phyloP scores from a whole-genome alignment of 805 yeast species.

The Candida yuanshanica region DNA sequence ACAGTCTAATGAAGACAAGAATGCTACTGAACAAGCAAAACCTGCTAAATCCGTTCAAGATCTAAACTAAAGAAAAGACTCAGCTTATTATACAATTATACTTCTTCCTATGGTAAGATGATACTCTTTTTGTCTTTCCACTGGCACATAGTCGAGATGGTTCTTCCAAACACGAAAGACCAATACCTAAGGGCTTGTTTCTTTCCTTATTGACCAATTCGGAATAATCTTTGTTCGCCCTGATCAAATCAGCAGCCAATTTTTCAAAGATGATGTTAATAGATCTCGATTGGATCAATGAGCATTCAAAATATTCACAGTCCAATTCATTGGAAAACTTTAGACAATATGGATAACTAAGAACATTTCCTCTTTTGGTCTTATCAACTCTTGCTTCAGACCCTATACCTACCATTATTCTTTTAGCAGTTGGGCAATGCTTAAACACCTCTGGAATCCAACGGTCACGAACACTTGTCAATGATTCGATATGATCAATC shows the following conservation, averaged over 20 bases:
- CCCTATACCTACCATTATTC: slow-evolving; percentile 33
- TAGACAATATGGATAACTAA: slow-evolving; percentile 23
- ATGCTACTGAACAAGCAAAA: too few relatives aligned
- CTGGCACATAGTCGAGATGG: not conserved
- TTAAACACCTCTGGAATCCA: slow-evolving; percentile 39
- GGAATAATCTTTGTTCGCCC: not conserved
- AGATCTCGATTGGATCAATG: slow-evolving; percentile 15
- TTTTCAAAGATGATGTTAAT: slow-evolving; percentile 16
- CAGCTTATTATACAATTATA: slow-evolving; percentile 5
- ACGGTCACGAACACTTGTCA: slow-evolving; percentile 31
- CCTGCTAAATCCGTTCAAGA: too few relatives aligned
- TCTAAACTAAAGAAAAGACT: too few relatives aligned
- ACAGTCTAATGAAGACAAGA: too few relatives aligned
- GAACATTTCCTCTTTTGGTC: slow-evolving; percentile 16
- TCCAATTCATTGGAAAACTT: slow-evolving; percentile 27
- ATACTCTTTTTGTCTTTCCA: slow-evolving; percentile 1
- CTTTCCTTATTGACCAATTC: not conserved
- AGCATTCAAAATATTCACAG: slow-evolving; percentile 33
- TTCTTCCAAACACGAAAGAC: not conserved
- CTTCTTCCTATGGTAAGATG: slow-evolving; percentile 7
- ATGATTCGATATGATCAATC: slow-evolving; percentile 28
- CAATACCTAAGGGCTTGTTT: not conserved
- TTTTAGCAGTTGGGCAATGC: slow-evolving; percentile 33
- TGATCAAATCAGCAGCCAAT: slow-evolving; percentile 6
- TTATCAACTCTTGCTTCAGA: slow-evolving; percentile 30